Evolutionary conservation across 305 asterid genomes (phyloP).

Genomic region (Nicotiana rustica): DNA sequence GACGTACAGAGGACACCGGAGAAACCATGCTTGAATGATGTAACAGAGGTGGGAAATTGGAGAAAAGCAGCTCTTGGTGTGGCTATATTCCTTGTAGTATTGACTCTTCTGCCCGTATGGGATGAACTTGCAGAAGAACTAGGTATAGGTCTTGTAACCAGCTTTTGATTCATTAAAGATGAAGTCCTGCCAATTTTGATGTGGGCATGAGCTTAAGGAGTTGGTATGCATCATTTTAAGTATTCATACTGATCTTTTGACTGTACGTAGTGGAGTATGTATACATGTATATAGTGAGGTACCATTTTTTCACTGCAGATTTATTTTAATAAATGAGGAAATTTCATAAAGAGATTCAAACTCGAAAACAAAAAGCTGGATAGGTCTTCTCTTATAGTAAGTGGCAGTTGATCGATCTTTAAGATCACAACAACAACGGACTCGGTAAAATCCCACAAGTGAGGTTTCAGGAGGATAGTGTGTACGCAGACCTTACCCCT

Average conservation of each 20-base stretch:
- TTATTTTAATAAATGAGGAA: too few species aligned
- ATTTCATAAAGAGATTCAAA: too few species aligned
- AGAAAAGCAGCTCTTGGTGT: constrained; percentile 58
- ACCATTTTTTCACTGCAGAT: too few species aligned
- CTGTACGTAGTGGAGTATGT: neutral
- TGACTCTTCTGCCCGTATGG: constrained; percentile 97
- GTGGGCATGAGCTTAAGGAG: neutral
- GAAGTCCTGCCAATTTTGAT: constrained; percentile 18
- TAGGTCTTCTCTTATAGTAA: too few species aligned
- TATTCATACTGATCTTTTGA: constrained; percentile 23
- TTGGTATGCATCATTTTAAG: neutral
- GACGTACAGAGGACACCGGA: constrained; percentile 78
- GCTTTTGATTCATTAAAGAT: constrained; percentile 48
- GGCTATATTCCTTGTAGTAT: constrained; percentile 67
- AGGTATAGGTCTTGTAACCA: constrained; percentile 80
- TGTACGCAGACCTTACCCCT: too few species aligned
- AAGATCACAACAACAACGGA: too few species aligned
- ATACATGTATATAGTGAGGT: constrained; percentile 31
- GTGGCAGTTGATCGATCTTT: too few species aligned
- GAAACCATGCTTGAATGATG: constrained; percentile 92
- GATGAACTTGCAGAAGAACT: constrained; percentile 97
- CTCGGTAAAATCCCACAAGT: too few species aligned
- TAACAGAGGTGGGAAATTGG: constrained; percentile 90
- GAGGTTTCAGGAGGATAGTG: too few species aligned
- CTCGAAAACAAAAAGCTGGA: too few species aligned